Conservation (phyloP, 805 yeast genomes). For the Candida ovalis region DNA sequence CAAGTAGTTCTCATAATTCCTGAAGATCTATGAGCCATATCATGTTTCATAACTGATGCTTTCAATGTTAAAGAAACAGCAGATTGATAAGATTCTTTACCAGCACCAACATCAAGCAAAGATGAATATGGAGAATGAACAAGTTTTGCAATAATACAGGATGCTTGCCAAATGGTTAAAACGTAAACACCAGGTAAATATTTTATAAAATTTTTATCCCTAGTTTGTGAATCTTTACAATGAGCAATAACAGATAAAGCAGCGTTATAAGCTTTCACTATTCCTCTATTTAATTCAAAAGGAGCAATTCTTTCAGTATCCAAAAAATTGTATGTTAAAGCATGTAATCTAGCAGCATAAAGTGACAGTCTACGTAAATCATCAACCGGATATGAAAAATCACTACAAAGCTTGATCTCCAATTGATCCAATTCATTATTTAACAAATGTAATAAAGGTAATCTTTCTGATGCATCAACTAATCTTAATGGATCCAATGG, state of each 20-base stretch:
- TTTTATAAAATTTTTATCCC: constrained; percentile 59
- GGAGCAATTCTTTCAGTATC: constrained; percentile 49
- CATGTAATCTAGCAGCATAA: constrained; percentile 73
- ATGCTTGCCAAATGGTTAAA: constrained; percentile 86
- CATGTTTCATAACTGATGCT: constrained; percentile 87
- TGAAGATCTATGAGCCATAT: constrained; percentile 86
- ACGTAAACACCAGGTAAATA: constrained; percentile 83
- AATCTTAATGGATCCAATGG: constrained; percentile 63
- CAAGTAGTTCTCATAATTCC: constrained; percentile 94
- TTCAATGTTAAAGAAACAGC: constrained; percentile 68
- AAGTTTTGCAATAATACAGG: constrained; percentile 76
- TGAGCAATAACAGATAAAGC: constrained; percentile 69
- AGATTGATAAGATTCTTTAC: constrained; percentile 61
- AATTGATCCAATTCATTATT: constrained; percentile 71
- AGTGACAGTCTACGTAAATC: constrained; percentile 67
- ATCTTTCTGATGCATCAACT: constrained; percentile 63
- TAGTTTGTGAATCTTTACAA: constrained; percentile 55
- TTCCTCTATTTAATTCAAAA: constrained; percentile 67
- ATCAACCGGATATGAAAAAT: constrained; percentile 46
- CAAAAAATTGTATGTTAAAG: constrained; percentile 76
- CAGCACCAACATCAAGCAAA: constrained; percentile 65
- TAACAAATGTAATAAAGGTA: constrained; percentile 70
- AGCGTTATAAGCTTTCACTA: constrained; percentile 75
- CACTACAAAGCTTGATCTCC: constrained; percentile 49
- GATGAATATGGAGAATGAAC: constrained; percentile 69